Evolutionary conservation across 2,329 filamentous ascomycete genomes (phyloP), one percentile per base, ranked within the genome.

Genomic region (Colletotrichum shisoi): DNA sequence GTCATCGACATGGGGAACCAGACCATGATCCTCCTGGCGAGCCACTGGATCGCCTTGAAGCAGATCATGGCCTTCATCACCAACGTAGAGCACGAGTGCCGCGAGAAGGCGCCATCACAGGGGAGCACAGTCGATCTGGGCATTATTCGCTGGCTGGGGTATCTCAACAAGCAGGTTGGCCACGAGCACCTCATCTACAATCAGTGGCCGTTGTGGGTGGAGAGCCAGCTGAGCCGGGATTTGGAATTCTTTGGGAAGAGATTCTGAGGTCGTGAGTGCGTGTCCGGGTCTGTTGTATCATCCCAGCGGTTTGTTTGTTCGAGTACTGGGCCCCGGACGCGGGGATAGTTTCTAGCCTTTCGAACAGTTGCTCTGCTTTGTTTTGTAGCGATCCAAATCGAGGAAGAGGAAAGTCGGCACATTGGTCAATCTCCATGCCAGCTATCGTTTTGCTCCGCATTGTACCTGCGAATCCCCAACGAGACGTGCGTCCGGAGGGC

Each of bases 31-130:
- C 74, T 87, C 37, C 76, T 87, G 48, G 81, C 81, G 40, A 71
- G 83, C 57, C 84, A 87, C 74, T 87, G 85, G 84, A 81, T 86
- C 56, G 79, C 82, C 8, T 71, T 87, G 51, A 82, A 84, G 71
- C 81, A 84, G 74, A 81, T 86, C 72, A 85, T 87, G 83, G 75
- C 77, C 2, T 77, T 78, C 21, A 82, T 85, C 64, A 82, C 77
- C 2, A 76, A 81, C 59, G 71, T 71, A 40, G 82, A 85, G 71
- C 71, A 75, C 53, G 70, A 71, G 39, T 74, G 74, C 24, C 71
- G 75, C 37, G 71, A 74, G 46, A 79, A 76, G 69, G 39, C 71
- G 15, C 75, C 73, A 11, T 45, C 65, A 8, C 52, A 70, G 19
- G 61, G 71, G 57, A 71, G 74, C 15, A 58, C 5, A 73, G 31